phyloP scores from a whole-genome alignment of 73 alveolate species.

The Stentor roeselii region DNA sequence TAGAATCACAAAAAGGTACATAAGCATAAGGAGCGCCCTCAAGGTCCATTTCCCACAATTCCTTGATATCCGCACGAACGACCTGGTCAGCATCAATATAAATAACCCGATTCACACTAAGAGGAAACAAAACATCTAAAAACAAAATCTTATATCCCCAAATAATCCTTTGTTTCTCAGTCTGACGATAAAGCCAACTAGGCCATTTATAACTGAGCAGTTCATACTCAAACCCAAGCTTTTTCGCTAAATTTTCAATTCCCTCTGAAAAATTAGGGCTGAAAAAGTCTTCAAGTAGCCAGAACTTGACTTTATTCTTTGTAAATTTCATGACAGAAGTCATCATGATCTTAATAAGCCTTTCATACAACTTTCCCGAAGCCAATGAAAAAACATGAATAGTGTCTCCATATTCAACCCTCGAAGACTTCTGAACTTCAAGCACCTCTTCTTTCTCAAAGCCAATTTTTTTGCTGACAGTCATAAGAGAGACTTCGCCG shows the following conservation, averaged over 20 bases:
- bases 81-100: slow-evolving; percentile 62
- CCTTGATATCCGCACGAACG: slow-evolving; percentile 57
- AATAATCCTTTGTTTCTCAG: slow-evolving; percentile 54
- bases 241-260: background rate
- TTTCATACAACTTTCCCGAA: slow-evolving; percentile 60
- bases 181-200: slow-evolving; percentile 44
- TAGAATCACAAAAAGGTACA: slow-evolving; percentile 57
- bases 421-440: background rate
- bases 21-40: slow-evolving; percentile 55
- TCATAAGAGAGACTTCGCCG: background rate
- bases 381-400: slow-evolving; percentile 51
- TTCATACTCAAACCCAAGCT: slow-evolving; percentile 42
- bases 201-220: slow-evolving; percentile 67
- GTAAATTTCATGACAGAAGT: slow-evolving; percentile 32
- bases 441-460: background rate
- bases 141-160: slow-evolving; percentile 73
- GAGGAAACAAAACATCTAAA: slow-evolving; percentile 60
- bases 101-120: slow-evolving; percentile 45
- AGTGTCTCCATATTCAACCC: slow-evolving; percentile 17
- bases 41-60: slow-evolving; percentile 66
- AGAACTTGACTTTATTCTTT: slow-evolving; percentile 17
- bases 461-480: background rate
- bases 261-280: slow-evolving; percentile 1
- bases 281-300: slow-evolving; percentile 24
- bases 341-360: slow-evolving; percentile 57